Percentiles rank a stretch among this genome's conserved stretches.
phyloP scores from a whole-genome alignment of 371 early-diverging fungal species.

The Fennellomyces sp. region DNA sequence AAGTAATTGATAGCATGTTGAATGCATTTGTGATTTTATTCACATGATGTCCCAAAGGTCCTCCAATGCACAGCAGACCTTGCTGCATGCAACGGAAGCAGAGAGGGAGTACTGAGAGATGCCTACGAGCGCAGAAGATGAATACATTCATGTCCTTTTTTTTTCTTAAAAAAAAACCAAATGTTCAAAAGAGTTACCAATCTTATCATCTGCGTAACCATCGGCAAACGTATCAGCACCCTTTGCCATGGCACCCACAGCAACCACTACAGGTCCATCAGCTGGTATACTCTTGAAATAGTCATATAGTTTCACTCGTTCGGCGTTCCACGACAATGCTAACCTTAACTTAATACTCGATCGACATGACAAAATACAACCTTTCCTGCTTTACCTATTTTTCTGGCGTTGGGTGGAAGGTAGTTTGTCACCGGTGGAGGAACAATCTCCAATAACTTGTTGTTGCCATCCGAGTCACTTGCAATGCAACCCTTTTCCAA shows the following conservation, averaged over 20 bases:
- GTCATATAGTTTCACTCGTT: conserved; percentile 73
- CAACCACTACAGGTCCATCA: conserved; percentile 81
- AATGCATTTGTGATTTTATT: conserved; percentile 1
- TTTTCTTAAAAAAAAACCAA: not conserved
- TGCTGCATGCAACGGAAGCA: conserved; percentile 85
- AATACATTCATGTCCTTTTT: not conserved
- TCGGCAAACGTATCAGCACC: conserved; percentile 95
- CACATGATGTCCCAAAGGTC: conserved; percentile 85
- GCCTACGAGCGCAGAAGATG: conserved; percentile 47
- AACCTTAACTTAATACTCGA: not conserved
- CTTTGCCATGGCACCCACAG: conserved; percentile 96
- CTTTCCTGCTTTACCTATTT: conserved; percentile 65
- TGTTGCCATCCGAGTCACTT: conserved; percentile 63
- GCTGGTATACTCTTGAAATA: conserved; percentile 75
- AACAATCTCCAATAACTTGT: conserved; percentile 92
- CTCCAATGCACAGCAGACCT: conserved; percentile 86
- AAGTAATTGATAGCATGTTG: too few relatives aligned
- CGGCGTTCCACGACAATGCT: conserved; percentile 92
- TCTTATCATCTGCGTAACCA: conserved; percentile 87
- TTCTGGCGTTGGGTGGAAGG: conserved; percentile 81
- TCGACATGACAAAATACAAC: not conserved
- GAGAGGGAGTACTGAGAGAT: conserved; percentile 93
- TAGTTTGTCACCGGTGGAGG: conserved; percentile 92
- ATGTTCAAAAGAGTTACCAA: conserved; percentile 41
- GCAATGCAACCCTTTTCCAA: conserved; percentile 93